Evolutionary conservation across 768 basidiomycete genomes (phyloP), one percentile per base, ranked within the genome.

Genomic region (Boletus tylopilopsis): DNA sequence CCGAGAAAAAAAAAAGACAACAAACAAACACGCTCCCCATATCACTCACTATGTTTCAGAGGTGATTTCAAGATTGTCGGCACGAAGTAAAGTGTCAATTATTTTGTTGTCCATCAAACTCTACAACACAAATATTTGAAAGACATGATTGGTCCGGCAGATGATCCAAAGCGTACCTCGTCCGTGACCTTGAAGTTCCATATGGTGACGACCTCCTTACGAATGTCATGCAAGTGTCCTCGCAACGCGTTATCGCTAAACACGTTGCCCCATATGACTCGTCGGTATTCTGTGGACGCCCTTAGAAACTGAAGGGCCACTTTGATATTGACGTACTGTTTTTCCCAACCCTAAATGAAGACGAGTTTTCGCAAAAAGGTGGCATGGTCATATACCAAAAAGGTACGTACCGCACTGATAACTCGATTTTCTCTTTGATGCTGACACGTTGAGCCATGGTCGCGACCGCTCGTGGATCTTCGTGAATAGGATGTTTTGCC

Each of bases 151-250:
- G n/a, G 4, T 30, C n/a, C 24, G 22, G 13, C 6, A 2, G 16
- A n/a, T n/a, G 37, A 2, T 23, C 3, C 33, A 13, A n/a, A n/a
- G n/a, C n/a, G n/a, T 46, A 55, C 56, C n/a, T 43, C 1, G 12
- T 59, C 51, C 2, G 51, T 51, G 22, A 59, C 56, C 4, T 29
- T 18, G 6, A 57, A 49, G 29, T 57, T 57, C 56, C 56, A 57
- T 19, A 54, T 22, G 0, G 41, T 33, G 15, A 49, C 16, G 6
- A 57, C 23, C 4, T 57, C 56, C 7, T 36, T 12, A 4, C 5
- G 47, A n/a, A 57, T 59, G 9, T 54, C 47, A 16, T 54, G 3
- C 35, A 57, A 43, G 8, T 50, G 59, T 36, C 49, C 33, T 2
- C 35, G 12, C 24, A 59, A 36, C 18, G 56, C 46, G 37, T 18